Conservation (phyloP, 139 green algal species). For the Coccomyxa sp. region DNA sequence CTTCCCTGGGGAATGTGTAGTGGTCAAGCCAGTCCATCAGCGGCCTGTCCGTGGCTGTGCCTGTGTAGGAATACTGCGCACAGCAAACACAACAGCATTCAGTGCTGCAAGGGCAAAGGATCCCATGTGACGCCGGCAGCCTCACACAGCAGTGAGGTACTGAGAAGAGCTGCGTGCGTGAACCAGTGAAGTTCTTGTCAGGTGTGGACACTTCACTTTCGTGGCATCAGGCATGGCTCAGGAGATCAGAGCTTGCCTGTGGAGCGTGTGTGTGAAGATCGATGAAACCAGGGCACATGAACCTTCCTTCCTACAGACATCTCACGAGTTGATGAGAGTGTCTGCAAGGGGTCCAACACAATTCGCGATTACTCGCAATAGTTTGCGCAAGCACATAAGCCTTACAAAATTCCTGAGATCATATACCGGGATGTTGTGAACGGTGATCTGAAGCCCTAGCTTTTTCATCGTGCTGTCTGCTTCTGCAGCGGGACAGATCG, state of each 20-base stretch:
- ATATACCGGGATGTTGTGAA: not conserved
- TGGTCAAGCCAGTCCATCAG: constrained; percentile 39
- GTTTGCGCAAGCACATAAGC: no score
- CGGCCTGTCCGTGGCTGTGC: constrained; percentile 35
- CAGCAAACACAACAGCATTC: not conserved
- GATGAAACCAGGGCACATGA: constrained; percentile 38
- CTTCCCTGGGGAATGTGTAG: constrained; percentile 41
- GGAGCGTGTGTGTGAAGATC: constrained; percentile 41
- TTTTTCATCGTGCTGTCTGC: not conserved
- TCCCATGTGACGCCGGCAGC: no score
- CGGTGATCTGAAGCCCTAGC: not conserved
- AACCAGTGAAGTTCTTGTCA: not conserved
- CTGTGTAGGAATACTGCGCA: constrained; percentile 27
- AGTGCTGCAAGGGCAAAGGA: not conserved
- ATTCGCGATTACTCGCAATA: no score
- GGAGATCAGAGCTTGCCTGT: constrained; percentile 1
- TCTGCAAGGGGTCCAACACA: no score
- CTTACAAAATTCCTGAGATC: no score
- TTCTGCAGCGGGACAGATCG: not conserved
- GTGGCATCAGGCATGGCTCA: not conserved
- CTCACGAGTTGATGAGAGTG: not conserved
- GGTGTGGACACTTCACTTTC: not conserved
- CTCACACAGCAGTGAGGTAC: no score
- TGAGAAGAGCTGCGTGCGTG: no score
- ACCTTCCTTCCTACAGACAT: constrained; percentile 13